A percentile compares a stretch with the other conserved stretches of the same genome.
These are phyloP conservation scores for Fraxinus americana DNA, from an alignment of 257 asterid species.

Conservation along the genomic window DNA sequence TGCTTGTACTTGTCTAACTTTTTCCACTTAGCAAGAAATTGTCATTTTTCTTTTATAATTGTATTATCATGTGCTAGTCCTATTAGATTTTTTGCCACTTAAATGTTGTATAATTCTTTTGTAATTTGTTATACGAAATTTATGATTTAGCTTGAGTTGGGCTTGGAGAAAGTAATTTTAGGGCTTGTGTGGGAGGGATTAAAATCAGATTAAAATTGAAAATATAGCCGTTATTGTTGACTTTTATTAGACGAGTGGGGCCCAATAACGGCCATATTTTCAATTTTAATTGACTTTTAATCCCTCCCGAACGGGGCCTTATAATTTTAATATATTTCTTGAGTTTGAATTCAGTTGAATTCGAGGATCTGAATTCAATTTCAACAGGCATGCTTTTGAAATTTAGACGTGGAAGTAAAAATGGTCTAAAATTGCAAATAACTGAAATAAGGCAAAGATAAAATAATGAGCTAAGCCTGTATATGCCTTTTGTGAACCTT, in stretches of 20 bases:
- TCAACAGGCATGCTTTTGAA: background rate
- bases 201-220: too few relatives aligned
- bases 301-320: too few relatives aligned
- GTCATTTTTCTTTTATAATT: background rate
- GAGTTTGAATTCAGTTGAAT: background rate
- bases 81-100: background rate
- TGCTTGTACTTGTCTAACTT: background rate
- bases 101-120: background rate
- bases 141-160: background rate
- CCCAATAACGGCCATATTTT: too few relatives aligned
- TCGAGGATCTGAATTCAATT: background rate
- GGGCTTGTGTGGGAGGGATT: too few relatives aligned
- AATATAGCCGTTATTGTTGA: too few relatives aligned
- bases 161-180: background rate
- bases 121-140: background rate
- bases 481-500: background rate
- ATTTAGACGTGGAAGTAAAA: background rate
- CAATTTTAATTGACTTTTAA: too few relatives aligned
- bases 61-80: background rate
- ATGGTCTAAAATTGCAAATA: background rate
- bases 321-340: background rate
- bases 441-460: background rate
- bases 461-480: background rate
- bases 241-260: too few relatives aligned
- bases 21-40: background rate